Evolutionary conservation across 1,284 basidiomycete genomes (phyloP).

Genomic region (Boletus hoseneyae): DNA sequence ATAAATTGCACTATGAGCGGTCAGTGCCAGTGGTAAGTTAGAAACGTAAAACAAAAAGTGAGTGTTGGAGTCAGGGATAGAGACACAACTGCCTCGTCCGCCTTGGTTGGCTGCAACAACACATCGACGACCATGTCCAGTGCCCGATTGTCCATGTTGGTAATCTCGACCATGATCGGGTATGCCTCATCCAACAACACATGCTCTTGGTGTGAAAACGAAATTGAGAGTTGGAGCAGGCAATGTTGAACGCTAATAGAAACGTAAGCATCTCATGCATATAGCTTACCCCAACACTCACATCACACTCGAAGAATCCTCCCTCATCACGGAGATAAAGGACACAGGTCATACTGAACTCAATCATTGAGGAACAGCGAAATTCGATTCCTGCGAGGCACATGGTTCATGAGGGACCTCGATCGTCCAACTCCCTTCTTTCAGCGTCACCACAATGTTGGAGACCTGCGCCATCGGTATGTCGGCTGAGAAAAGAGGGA

Average conservation of each 20-base stretch:
- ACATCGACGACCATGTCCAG: slow-evolving; percentile 70
- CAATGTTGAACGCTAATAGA: slow-evolving; percentile 57
- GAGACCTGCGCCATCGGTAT: slow-evolving; percentile 40
- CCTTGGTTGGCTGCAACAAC: slow-evolving; percentile 73
- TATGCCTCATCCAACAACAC: slow-evolving; percentile 79
- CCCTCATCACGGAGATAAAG: slow-evolving; percentile 51
- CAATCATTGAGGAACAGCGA: slow-evolving; percentile 49
- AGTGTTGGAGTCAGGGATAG: background rate
- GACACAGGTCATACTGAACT: slow-evolving; percentile 46
- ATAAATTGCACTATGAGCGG: slow-evolving; percentile 61
- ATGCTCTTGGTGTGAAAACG: slow-evolving; percentile 54
- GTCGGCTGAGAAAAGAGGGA: background rate
- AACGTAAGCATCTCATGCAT: background rate
- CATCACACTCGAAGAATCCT: slow-evolving; percentile 48
- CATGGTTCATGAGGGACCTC: slow-evolving; percentile 52
- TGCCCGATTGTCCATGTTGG: slow-evolving; percentile 63
- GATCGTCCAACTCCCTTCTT: slow-evolving; percentile 60
- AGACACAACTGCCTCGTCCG: slow-evolving; percentile 67
- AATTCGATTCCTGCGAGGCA: slow-evolving; percentile 33
- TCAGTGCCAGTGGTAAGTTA: background rate
- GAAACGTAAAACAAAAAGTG: too few relatives aligned
- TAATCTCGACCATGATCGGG: slow-evolving; percentile 63
- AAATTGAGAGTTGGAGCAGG: slow-evolving; percentile 55
- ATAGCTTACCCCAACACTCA: slow-evolving; percentile 31
- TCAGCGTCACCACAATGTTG: slow-evolving; percentile 49